Conservation (phyloP, 2,329 filamentous ascomycete species). For the Ustilaginoidea virens region DNA sequence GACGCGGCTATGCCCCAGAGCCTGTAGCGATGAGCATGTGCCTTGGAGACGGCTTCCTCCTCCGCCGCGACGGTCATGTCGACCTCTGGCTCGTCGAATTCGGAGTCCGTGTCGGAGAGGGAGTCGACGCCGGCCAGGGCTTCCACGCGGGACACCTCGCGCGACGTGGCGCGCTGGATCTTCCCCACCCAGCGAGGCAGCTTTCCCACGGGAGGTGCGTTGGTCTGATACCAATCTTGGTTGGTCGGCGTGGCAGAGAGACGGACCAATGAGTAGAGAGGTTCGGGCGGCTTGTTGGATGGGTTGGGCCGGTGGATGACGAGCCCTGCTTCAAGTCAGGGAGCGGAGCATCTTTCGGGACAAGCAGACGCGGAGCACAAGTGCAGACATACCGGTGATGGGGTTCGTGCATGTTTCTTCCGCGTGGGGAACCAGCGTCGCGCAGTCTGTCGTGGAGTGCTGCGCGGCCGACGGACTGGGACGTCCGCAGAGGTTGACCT, state of each 20-base stretch:
- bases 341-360: background rate
- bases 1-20: constrained; percentile 38
- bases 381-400: constrained; percentile 11
- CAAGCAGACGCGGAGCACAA: no score
- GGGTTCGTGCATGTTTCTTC: constrained; percentile 17
- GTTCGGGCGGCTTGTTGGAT: constrained; percentile 13
- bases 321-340: constrained; percentile 21
- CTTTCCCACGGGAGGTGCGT: constrained; percentile 16
- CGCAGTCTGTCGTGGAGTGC: constrained; percentile 29
- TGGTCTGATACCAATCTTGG: constrained; percentile 37
- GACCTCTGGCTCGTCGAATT: constrained; percentile 6
- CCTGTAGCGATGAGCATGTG: constrained; percentile 33
- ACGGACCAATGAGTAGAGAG: constrained; percentile 36
- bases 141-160: constrained; percentile 28
- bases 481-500: constrained; percentile 24
- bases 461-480: constrained; percentile 9
- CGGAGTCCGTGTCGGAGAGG: constrained; percentile 9
- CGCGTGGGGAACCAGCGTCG: constrained; percentile 26
- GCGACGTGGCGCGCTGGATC: constrained; percentile 27
- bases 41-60: constrained; percentile 22
- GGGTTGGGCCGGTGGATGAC: constrained; percentile 23
- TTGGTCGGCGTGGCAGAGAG: constrained; percentile 36
- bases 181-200: constrained; percentile 31
- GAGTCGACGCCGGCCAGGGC: constrained; percentile 21
- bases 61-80: constrained; percentile 8